Base-by-base conservation (phyloP, 352 stramenopile species). In the Thraustotheca clavata region DNA sequence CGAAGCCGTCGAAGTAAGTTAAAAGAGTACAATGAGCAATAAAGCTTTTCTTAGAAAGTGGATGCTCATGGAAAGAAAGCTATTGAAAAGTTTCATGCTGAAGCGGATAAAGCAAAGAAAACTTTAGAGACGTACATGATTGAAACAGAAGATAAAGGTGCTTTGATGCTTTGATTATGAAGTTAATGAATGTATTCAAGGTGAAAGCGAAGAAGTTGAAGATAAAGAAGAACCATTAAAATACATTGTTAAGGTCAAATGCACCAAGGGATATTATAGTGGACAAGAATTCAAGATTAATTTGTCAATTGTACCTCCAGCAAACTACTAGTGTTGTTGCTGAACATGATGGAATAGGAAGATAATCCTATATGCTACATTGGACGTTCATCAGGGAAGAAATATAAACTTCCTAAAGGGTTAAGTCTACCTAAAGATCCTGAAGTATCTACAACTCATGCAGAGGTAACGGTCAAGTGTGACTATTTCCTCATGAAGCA, bases 381-480 rank as follows among this genome's bases (percentile, higher is more conserved):
- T 22, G 85, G 85, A 3, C 77, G 85, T 36, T 94, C 85, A 29
- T 90, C 79, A 9, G 83, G 83, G 34, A 80, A 80, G 49, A 94
- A 94, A 60, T 94, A 89, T 39, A 77, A 79, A 18, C 59, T 72
- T 14, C 83, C 85, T 32, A 72, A 80, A 48, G 85, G 85, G 6
- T 59, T 94, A 48, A 92, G 83, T 41, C 67, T 94, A 38, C 76
- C 79, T 0, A 91, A 91, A 52, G 85, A 94, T 67, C 75, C 71
- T 3, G 82, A 94, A 54, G 62, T 94, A 1, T 94, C 85, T 32
- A 94, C 85, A n/a, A 87, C 80, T 1, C 85, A 94, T 47, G 83
- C 70, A 31, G 73, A 94, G 78, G 80, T 89, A 49, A n/a, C n/a
- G n/a, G n/a, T n/a, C n/a, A n/a, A n/a, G n/a, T n/a, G n/a, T n/a